Evolutionary conservation across 768 basidiomycete genomes (phyloP), one percentile per base, ranked within the genome.

Genomic region (Hydnum rufescens): DNA sequence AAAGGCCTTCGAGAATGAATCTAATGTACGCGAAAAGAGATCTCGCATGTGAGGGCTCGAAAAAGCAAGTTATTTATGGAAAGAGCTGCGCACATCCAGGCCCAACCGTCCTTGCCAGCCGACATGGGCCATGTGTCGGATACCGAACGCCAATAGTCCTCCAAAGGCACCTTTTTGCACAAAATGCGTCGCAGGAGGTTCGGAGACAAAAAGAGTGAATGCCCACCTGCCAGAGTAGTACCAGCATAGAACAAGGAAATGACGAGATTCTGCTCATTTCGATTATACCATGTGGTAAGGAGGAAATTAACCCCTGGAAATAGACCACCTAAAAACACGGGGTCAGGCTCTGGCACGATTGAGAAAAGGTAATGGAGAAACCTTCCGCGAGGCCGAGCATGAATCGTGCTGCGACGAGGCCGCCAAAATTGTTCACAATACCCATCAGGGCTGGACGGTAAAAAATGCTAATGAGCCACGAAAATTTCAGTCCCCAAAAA

Each of bases 111-210:
- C 67, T 63, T n/a, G 67, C 67, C 3, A 68, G 69, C 61, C 66
- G 69, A 58, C 70, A 68, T 50, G 65, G 63, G 19, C 70, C 64
- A 31, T 59, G 54, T 58, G n/a, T n/a, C n/a, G n/a, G n/a, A n/a
- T n/a, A n/a, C n/a, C n/a, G n/a, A n/a, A n/a, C n/a, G n/a, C n/a
- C 60, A 60, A 26, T 39, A 56, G 5, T 53, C 54, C 5, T 55
- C 57, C 3, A 61, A 8, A 26, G 39, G n/a, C n/a, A n/a, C n/a
- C n/a, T n/a, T n/a, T n/a, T 46, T 28, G 32, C 59, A 8, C 64
- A 47, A 51, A 66, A 66, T 13, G 66, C 74, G 36, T 69, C 57
- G 29, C 62, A 57, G 4, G 66, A n/a, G n/a, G n/a, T n/a, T n/a
- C n/a, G n/a, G n/a, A n/a, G n/a, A n/a, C n/a, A n/a, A n/a, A n/a